A percentile compares a stretch with the other conserved stretches of the same genome.
Conservation (phyloP, 2,329 filamentous ascomycete species). For the Tympanopsis confertula region DNA sequence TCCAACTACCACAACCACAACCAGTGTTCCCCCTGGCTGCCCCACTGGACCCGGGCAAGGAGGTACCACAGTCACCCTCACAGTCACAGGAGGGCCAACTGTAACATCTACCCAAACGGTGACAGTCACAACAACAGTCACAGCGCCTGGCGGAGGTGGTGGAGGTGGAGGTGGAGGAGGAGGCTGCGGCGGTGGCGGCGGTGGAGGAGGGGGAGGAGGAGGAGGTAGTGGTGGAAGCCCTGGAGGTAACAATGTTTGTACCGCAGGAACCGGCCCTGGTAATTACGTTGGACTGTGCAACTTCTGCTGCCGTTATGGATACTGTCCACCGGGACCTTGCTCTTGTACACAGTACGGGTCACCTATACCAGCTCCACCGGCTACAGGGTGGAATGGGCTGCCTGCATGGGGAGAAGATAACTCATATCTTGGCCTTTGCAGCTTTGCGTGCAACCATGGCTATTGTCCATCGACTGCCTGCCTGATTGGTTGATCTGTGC, state of each 20-base stretch:
- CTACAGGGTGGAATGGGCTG: conserved; percentile 16
- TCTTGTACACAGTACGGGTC: conserved; percentile 9
- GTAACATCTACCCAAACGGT: background rate
- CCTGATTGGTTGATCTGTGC: conserved; percentile 8
- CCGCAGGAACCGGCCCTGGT: conserved; percentile 19
- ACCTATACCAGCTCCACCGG: conserved; percentile 7
- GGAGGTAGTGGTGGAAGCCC: conserved; percentile 5
- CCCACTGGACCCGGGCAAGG: no score
- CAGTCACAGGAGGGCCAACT: background rate
- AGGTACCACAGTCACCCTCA: conserved; percentile 1
- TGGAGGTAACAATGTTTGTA: conserved; percentile 18
- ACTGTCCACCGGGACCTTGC: conserved; percentile 11
- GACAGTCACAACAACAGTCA: background rate
- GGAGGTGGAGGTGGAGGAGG: conserved; percentile 7
- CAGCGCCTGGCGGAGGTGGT: background rate
- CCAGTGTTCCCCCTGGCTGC: conserved; percentile 1
- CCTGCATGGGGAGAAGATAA: conserved; percentile 18
- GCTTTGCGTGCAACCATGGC: conserved; percentile 30
- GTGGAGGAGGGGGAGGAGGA: conserved; percentile 16
- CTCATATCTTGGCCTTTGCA: conserved; percentile 30
- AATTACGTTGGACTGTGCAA: conserved; percentile 18
- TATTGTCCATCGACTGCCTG: conserved; percentile 25
- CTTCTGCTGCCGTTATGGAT: conserved; percentile 10
- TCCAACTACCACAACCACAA: conserved; percentile 3
- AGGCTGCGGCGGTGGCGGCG: conserved; percentile 14